These are phyloP conservation scores for Aphanomyces euteiches DNA, from an alignment of 352 stramenopile species.

Conservation along the genomic window DNA sequence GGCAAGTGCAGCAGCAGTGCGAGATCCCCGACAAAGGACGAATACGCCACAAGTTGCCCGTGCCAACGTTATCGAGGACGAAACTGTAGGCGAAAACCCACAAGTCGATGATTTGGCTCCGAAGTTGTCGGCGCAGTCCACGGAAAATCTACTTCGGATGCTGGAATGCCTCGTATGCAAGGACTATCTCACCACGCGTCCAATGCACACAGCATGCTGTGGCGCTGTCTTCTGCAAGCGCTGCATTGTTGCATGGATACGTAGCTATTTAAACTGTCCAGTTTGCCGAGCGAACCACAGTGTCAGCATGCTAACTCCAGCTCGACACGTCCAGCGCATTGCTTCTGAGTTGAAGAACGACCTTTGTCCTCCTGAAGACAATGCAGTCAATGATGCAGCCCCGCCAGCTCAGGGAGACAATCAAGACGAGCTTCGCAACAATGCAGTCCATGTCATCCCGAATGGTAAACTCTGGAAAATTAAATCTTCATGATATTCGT, in stretches of 20 bases:
- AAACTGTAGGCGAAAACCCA: background rate
- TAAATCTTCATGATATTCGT: too few relatives aligned
- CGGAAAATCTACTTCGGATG: conserved; percentile 1
- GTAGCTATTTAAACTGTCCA: background rate
- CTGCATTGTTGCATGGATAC: conserved; percentile 1
- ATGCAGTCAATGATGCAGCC: background rate
- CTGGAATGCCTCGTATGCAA: background rate
- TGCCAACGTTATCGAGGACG: too few relatives aligned
- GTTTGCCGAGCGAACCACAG: background rate
- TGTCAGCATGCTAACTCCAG: background rate
- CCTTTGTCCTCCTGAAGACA: background rate
- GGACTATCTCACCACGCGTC: background rate
- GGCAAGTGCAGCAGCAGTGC: too few relatives aligned
- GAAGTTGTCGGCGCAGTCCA: background rate
- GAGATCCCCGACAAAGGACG: too few relatives aligned
- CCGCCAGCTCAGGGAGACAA: background rate
- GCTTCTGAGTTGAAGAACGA: background rate
- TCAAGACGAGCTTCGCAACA: background rate
- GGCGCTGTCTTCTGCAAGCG: conserved; percentile 4
- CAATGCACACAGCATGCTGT: conserved; percentile 3
- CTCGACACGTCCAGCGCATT: background rate
- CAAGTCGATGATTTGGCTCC: background rate
- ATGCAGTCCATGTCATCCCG: too few relatives aligned
- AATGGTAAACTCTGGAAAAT: too few relatives aligned
- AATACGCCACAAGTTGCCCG: too few relatives aligned